These are phyloP conservation scores for Tolypocladium album DNA, from an alignment of 2,329 filamentous ascomycete species.

Conservation along the genomic window DNA sequence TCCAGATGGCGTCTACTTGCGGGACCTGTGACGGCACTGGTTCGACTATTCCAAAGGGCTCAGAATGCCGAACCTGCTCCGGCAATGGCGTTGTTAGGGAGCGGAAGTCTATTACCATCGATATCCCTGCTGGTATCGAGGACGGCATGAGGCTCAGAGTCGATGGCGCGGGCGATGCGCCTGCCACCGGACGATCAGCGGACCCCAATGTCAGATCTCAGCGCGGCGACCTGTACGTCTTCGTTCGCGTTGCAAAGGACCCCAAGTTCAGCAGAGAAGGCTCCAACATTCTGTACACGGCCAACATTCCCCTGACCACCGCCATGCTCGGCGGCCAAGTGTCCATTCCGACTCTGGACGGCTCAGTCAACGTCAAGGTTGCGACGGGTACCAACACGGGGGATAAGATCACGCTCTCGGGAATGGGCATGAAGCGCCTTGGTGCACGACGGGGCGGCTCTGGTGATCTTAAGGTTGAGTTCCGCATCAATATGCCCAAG, in stretches of 20 bases:
- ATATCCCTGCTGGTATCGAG: constrained; percentile 92
- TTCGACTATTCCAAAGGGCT: constrained; percentile 62
- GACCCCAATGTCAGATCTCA: constrained; percentile 53
- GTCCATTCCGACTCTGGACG: constrained; percentile 79
- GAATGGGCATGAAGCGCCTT: constrained; percentile 91
- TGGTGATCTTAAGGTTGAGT: constrained; percentile 87
- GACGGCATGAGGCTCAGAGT: constrained; percentile 90
- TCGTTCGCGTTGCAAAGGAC: constrained; percentile 81
- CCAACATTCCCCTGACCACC: constrained; percentile 83
- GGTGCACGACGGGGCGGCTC: constrained; percentile 52
- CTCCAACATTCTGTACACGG: constrained; percentile 86
- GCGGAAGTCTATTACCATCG: constrained; percentile 71
- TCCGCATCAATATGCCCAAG: constrained; percentile 91
- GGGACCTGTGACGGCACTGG: constrained; percentile 71
- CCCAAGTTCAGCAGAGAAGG: constrained; percentile 80
- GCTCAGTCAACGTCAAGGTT: constrained; percentile 82
- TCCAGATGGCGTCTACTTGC: constrained; percentile 93
- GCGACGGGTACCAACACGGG: constrained; percentile 86
- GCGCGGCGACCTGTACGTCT: constrained; percentile 82
- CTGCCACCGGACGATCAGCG: constrained; percentile 60
- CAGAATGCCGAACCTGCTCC: constrained; percentile 68
- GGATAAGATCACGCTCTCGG: constrained; percentile 77
- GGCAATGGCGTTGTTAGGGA: constrained; percentile 81
- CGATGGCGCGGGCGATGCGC: constrained; percentile 77
- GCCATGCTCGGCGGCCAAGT: constrained; percentile 87